Conservation (phyloP, 2,329 filamentous ascomycete genomes). For the Parafenestella ontariensis region DNA sequence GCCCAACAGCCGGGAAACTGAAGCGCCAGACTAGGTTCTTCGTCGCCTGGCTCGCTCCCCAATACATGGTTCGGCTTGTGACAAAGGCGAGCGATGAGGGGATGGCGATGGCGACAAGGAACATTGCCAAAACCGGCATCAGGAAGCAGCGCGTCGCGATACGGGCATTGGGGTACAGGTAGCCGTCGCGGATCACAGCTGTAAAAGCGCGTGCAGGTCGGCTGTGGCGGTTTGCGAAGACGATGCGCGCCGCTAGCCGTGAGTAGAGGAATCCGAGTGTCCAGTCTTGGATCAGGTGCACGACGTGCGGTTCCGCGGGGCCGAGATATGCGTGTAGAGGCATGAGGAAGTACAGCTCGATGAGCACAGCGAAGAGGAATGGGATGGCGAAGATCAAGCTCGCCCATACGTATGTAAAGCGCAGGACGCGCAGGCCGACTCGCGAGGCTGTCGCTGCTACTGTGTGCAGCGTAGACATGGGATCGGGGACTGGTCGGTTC, state of each 20-base stretch:
- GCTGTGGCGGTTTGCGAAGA: slow-evolving; percentile 72
- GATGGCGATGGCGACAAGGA: slow-evolving; percentile 65
- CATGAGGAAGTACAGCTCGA: slow-evolving; percentile 88
- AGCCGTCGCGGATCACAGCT: slow-evolving; percentile 73
- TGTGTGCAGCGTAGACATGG: slow-evolving; percentile 39
- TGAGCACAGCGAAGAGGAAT: slow-evolving; percentile 75
- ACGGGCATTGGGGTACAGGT: slow-evolving; percentile 76
- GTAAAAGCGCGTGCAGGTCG: slow-evolving; percentile 77
- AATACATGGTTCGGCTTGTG: slow-evolving; percentile 53
- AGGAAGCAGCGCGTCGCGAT: slow-evolving; percentile 87
- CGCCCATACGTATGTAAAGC: slow-evolving; percentile 75
- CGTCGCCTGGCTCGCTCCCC: slow-evolving; percentile 54
- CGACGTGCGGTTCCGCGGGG: slow-evolving; percentile 66
- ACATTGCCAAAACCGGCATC: slow-evolving; percentile 73
- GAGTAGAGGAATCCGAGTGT: slow-evolving; percentile 90
- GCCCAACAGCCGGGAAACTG: slow-evolving; percentile 73
- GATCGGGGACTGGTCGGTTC: slow-evolving; percentile 33
- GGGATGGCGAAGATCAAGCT: slow-evolving; percentile 82
- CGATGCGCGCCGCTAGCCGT: slow-evolving; percentile 75
- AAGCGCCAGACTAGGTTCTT: slow-evolving; percentile 66
- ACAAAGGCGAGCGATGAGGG: slow-evolving; percentile 68
- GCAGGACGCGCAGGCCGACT: slow-evolving; percentile 48
- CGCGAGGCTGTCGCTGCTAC: slow-evolving; percentile 36
- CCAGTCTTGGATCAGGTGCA: slow-evolving; percentile 93
- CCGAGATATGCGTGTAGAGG: slow-evolving; percentile 78